A percentile compares a stretch with the other conserved stretches of the same genome.
Evolutionary conservation across 116 monocot species (phyloP).

Genomic region (Phalaenopsis hybrid): DNA sequence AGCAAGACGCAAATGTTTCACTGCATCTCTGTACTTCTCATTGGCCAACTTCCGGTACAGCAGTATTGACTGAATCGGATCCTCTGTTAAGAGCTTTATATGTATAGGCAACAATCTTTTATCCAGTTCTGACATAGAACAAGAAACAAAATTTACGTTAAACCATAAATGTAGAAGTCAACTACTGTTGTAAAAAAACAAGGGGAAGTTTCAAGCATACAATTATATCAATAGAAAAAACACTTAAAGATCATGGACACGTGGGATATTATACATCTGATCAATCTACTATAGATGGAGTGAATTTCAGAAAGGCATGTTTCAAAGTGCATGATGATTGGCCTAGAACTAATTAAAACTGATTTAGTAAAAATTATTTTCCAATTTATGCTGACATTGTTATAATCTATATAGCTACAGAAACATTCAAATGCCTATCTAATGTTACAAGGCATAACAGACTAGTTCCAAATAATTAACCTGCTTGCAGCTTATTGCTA

Average conservation of each 20-base stretch:
- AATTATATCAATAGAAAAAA: no score
- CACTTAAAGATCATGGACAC: neutral
- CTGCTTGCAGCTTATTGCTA: neutral
- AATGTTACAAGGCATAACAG: neutral
- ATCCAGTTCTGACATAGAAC: constrained; percentile 32
- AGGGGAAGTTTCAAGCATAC: neutral
- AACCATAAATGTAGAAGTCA: neutral
- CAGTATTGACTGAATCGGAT: constrained; percentile 24
- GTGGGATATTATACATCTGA: neutral
- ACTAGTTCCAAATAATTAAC: neutral
- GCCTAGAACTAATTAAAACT: no score
- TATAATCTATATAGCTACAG: neutral
- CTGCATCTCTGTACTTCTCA: constrained; percentile 47
- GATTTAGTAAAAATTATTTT: neutral
- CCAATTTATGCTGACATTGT: neutral
- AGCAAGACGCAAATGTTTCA: constrained; percentile 50
- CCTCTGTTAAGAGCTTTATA: constrained; percentile 25
- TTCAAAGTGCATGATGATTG: neutral
- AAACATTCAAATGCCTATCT: neutral
- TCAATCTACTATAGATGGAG: neutral
- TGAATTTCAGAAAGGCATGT: neutral
- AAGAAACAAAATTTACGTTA: neutral
- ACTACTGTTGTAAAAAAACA: neutral
- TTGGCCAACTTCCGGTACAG: constrained; percentile 37
- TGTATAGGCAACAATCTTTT: constrained; percentile 54